Evolutionary conservation across 2,329 filamentous ascomycete species (phyloP), one percentile per base, ranked within the genome.

Genomic region (Metarhizium sp.): DNA sequence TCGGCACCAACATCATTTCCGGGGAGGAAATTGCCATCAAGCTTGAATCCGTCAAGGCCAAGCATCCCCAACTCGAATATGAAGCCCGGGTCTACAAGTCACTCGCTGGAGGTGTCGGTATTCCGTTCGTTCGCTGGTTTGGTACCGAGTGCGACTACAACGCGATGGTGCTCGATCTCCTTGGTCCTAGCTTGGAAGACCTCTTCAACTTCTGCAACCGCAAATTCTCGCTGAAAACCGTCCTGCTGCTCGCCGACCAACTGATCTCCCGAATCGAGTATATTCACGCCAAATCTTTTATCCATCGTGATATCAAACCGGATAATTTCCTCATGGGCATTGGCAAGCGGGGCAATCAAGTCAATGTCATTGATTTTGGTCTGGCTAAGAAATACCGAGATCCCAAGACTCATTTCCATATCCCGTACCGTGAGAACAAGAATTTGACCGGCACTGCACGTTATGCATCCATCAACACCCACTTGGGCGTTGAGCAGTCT

Each of bases 171-270:
- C 85, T 97, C 62, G 94, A 99, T 69, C 86, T 99, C 30, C 88
- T 99, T 57, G 94, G 94, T 43, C 94, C 94, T 63, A 94, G 88
- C 68, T 77, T 99, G 74, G 94, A 99, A 76, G 94, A 99, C 71
- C 82, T 99, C 38, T 99, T 99, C 89, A 97, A 99, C 84, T 97
- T 97, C 75, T 99, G 94, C 85, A 97, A 97, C 85, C 88, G 94
- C 74, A 97, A 97, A 74, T 99, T 97, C 79, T 96, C 94, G 13
- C 78, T 99, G 64, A 99, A 99, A 87, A 99, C 94, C 1, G 94
- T 99, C 32, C 82, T 99, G 47, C 84, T 99, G 30, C 84, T 99
- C 51, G 94, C 94, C 69, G 94, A 99, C 67, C 94, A 99, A 78
- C 86, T 96, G 73, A 97, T 99, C 72, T 97, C 92, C 62, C 92